These are phyloP conservation scores for Penicillium daleae DNA, from an alignment of 495 filamentous ascomycete species.

Conservation along the genomic window DNA sequence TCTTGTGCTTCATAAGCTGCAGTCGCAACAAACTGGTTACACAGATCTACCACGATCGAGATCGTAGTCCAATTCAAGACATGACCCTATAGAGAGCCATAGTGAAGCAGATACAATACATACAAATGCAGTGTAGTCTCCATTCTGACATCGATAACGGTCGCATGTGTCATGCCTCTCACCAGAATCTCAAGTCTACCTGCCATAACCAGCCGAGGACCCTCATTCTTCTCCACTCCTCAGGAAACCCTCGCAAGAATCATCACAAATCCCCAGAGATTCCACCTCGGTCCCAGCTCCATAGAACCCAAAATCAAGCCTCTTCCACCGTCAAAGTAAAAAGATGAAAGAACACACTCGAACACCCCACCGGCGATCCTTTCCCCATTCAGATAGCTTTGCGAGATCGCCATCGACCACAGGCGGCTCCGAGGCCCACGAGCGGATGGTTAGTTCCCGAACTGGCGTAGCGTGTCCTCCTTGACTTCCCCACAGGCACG, in stretches of 20 bases:
- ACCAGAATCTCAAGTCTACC: too few species aligned
- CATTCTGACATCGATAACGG: background rate
- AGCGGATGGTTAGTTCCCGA: slow-evolving; percentile 10
- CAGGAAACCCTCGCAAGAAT: background rate
- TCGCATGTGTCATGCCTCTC: background rate
- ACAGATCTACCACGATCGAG: background rate
- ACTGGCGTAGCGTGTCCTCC: background rate
- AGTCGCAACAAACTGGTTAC: background rate
- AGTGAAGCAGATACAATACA: background rate
- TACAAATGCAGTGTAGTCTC: too few species aligned
- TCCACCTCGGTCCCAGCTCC: slow-evolving; percentile 14
- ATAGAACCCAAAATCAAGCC: background rate
- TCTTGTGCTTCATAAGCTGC: background rate
- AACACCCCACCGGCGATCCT: slow-evolving; percentile 8
- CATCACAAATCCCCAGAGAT: background rate
- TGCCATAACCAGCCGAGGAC: slow-evolving; percentile 5
- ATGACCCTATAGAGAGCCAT: background rate
- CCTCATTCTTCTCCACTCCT: background rate
- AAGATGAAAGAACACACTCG: background rate
- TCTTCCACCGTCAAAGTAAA: too few species aligned
- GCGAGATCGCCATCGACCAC: slow-evolving; percentile 26
- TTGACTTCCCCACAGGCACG: background rate
- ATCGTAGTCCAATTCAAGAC: background rate
- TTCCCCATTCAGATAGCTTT: slow-evolving; percentile 22
- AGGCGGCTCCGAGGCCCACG: slow-evolving; percentile 16